phyloP scores from a whole-genome alignment of 106 monocot species.

The Allium sativum region DNA sequence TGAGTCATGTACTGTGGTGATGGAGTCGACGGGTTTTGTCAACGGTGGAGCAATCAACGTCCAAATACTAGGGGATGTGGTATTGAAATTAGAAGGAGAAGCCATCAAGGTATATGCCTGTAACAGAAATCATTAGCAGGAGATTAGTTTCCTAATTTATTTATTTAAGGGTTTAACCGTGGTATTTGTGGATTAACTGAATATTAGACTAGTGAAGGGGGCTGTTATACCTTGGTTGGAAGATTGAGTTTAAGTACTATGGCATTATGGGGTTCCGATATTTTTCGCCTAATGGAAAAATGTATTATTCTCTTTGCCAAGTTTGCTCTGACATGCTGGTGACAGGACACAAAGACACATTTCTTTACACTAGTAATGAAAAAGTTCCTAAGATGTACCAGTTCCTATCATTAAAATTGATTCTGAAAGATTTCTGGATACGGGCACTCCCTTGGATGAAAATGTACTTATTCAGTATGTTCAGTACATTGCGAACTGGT shows the following conservation, averaged over 20 bases:
- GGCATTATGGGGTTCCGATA: slow-evolving; percentile 10
- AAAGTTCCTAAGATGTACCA: background rate
- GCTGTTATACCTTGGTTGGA: slow-evolving; percentile 38
- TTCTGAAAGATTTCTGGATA: no score
- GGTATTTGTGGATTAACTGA: no score
- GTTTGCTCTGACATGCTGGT: slow-evolving; percentile 5
- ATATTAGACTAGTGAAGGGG: no score
- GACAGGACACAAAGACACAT: background rate
- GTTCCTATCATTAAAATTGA: background rate
- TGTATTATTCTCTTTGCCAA: slow-evolving; percentile 10
- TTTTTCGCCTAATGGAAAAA: slow-evolving; percentile 18
- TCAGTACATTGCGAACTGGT: slow-evolving; percentile 3
- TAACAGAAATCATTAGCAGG: no score
- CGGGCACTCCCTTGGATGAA: background rate
- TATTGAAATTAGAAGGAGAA: no score
- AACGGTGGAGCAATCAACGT: no score
- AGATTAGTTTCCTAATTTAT: no score
- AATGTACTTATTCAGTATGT: slow-evolving; percentile 7
- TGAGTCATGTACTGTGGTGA: no score
- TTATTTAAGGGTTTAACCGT: no score
- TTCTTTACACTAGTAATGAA: background rate
- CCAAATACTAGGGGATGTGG: no score
- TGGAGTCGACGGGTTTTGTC: no score
- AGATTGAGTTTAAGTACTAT: slow-evolving; percentile 18
- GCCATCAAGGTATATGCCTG: no score